Base-by-base conservation (phyloP, 306 rosid genomes). In the Dryas octopetala region DNA sequence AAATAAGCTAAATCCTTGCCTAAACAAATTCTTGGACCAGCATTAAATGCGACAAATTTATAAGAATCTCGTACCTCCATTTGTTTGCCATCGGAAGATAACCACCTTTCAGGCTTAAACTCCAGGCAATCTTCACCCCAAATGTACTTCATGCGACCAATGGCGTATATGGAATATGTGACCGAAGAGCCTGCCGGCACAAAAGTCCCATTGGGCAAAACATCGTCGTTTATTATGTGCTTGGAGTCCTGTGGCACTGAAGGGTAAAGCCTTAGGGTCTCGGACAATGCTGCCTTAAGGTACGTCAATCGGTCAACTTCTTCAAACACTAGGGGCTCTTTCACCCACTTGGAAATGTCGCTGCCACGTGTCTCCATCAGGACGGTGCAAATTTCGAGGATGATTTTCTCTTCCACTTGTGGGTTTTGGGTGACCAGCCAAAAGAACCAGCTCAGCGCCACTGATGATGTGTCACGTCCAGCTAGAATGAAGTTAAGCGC, bases 111-210 rank as follows among this genome's bases (percentile, higher is more conserved):
- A 0, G 98, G 98, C 74, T 84, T 91, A 67, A 94, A 94, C 19
- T 91, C 96, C 1, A 86, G 76, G 81, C 93, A 90, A n/a, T 94
- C 98, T 32, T 90, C 95, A 0, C 98, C 98, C 98, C 98, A 94
- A 1, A 91, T 76, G 78, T 57, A 85, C 76, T 91, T 81, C 98
- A 94, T 94, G 53, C 98, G 87, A 5, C 97, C 96, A 0, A 82
- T 78, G 0, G 96, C 77, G 53, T 94, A 94, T 2, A 94, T 94
- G 0, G 97, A 94, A 51, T 94, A 94, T 0, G 97, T 88, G 2
- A 94, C 17, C 0, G 85, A 9, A 0, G 98, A 90, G 0, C 97
- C 96, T 0, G 91, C 96, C 0, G 93, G 96, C 32, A 91, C 91
- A 5, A 91, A 81, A 0, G 90, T 78, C 0, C 98, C 98, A 13